phyloP scores from a whole-genome alignment of 1,139 yeast species.

The Candida freyschussii region DNA sequence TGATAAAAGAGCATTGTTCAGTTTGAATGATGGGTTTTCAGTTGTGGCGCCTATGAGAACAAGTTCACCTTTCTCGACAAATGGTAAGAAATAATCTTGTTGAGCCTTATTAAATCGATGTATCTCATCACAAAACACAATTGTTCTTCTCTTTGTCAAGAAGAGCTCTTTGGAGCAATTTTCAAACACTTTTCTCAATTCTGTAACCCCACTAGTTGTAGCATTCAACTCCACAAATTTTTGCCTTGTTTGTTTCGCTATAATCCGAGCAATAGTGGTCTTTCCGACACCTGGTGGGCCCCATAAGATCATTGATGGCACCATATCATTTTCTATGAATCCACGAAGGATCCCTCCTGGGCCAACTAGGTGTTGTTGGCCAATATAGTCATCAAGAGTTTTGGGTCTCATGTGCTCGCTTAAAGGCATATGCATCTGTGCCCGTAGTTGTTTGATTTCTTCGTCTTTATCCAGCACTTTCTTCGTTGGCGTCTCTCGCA shows the following conservation, averaged over 20 bases:
- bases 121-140: slow-evolving; percentile 86
- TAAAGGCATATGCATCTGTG: slow-evolving; percentile 59
- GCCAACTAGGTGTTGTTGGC: slow-evolving; percentile 81
- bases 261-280: slow-evolving; percentile 61
- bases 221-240: slow-evolving; percentile 85
- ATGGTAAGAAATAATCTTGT: slow-evolving; percentile 79
- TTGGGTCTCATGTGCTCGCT: slow-evolving; percentile 85
- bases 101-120: slow-evolving; percentile 88
- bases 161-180: slow-evolving; percentile 66
- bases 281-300: slow-evolving; percentile 97
- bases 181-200: slow-evolving; percentile 66
- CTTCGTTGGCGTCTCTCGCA: slow-evolving; percentile 1
- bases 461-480: slow-evolving; percentile 16
- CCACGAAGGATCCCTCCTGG: slow-evolving; percentile 65
- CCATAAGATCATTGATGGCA: slow-evolving; percentile 90
- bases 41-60: slow-evolving; percentile 92
- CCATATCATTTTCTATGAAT: slow-evolving; percentile 52
- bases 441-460: slow-evolving; percentile 37
- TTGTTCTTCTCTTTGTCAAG: slow-evolving; percentile 64
- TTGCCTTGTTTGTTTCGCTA: slow-evolving; percentile 32
- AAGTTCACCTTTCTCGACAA: slow-evolving; percentile 62
- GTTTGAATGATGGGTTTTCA: slow-evolving; percentile 90
- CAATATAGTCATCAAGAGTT: slow-evolving; percentile 69
- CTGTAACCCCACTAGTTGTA: slow-evolving; percentile 67
- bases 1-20: slow-evolving; percentile 83